phyloP scores from a whole-genome alignment of 192 early-diverging fungal species.

The Dissophora ornata region DNA sequence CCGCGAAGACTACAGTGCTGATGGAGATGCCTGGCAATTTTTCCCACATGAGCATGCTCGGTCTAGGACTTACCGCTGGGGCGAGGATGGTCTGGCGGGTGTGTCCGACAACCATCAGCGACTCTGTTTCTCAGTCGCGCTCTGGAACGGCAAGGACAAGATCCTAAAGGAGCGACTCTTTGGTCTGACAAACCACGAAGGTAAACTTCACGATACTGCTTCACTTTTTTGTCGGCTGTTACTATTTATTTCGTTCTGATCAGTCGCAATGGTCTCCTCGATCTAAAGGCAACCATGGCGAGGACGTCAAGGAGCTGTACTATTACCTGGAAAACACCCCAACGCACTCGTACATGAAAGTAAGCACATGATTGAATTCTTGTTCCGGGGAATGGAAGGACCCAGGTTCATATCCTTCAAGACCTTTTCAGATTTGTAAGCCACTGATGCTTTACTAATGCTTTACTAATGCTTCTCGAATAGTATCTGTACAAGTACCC shows the following conservation, averaged over 20 bases:
- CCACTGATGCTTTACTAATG: no score
- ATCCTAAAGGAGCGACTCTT: slow-evolving; percentile 52
- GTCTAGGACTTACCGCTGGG: slow-evolving; percentile 50
- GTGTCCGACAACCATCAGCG: slow-evolving; percentile 51
- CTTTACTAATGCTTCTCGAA: no score
- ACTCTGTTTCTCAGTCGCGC: slow-evolving; percentile 44
- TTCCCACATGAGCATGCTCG: slow-evolving; percentile 51
- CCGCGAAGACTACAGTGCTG: slow-evolving; percentile 45
- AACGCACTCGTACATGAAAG: slow-evolving; percentile 54
- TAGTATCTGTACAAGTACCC: slow-evolving; percentile 53
- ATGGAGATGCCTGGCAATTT: slow-evolving; percentile 46
- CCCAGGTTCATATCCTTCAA: no score
- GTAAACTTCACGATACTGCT: no score
- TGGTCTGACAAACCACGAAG: slow-evolving; percentile 51
- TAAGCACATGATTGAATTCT: no score
- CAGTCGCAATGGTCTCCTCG: no score
- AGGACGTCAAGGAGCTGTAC: slow-evolving; percentile 54
- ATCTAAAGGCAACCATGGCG: slow-evolving; percentile 44
- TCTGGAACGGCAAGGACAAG: slow-evolving; percentile 48
- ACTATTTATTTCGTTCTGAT: background rate
- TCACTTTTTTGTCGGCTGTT: no score
- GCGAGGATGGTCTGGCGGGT: slow-evolving; percentile 47
- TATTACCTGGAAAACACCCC: slow-evolving; percentile 51
- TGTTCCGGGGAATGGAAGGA: no score
- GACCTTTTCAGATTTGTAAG: no score